Evolutionary conservation across 352 stramenopile genomes (phyloP), one percentile per base, ranked within the genome.

Genomic region (Blastocystis hominis): DNA sequence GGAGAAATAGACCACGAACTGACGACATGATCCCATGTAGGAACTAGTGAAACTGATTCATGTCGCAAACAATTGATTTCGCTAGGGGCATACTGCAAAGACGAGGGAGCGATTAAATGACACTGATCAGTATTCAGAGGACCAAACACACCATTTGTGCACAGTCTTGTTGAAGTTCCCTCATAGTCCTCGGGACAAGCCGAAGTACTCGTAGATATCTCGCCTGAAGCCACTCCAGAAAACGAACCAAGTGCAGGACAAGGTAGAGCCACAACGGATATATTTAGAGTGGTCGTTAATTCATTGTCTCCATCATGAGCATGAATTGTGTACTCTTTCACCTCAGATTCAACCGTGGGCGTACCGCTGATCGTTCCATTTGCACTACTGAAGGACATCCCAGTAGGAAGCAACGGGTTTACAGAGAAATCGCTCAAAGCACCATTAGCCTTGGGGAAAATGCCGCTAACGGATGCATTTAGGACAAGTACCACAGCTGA

Each of bases 111-210:
- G n/a, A 72, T 80, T 10, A 44, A 42, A 17, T n/a, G 10, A n/a
- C 70, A 80, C 7, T 34, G n/a, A 7, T 59, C 40, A 5, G 13
- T 44, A n/a, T 68, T 50, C 50, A 68, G 13, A 20, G 13, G 36
- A 46, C 70, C 50, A 20, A 68, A 68, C 30, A 42, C 55, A 61
- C 50, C 70, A 61, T 68, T 68, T 20, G 24, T 70, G 55, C 70
- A 80, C 15, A n/a, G 10, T 20, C 70, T 20, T 42, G 10, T 80
- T 6, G 50, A 20, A 61, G 34, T 68, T 20, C 70, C 70, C 13
- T 42, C 42, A n/a, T 80, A 61, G 40, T 80, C 72, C 9, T 10
- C n/a, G 6, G 70, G 50, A 70, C 55, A 62, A 61, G 70, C 70
- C 10, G 13, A 46, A 5, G 70, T 0, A 70, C n/a, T 62, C 0